Evolutionary conservation across 2,329 filamentous ascomycete genomes (phyloP).

Genomic region (Hawksworthiomyces lignivorus): DNA sequence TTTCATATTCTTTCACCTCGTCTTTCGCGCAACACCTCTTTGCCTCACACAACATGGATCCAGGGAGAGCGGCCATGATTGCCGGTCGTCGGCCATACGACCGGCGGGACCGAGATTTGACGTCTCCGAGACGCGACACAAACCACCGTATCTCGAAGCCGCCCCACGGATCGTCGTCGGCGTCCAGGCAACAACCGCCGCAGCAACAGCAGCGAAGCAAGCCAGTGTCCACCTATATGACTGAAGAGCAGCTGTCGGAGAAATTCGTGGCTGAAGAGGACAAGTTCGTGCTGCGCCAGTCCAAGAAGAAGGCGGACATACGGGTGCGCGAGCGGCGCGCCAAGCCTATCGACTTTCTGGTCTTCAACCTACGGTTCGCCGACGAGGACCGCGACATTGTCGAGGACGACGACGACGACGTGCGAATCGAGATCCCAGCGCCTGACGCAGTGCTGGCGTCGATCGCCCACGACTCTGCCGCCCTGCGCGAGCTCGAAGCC

Average conservation of each 20-base stretch:
- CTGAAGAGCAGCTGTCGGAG: constrained; percentile 68
- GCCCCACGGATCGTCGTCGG: constrained; percentile 16
- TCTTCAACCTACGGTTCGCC: constrained; percentile 82
- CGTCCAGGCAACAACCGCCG: constrained; percentile 18
- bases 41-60: constrained; percentile 43
- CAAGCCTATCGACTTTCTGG: constrained; percentile 87
- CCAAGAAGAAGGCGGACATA: constrained; percentile 96
- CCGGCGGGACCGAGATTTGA: constrained; percentile 39
- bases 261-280: constrained; percentile 93
- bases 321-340: constrained; percentile 85
- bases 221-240: constrained; percentile 31
- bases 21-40: too few relatives aligned
- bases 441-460: constrained; percentile 75
- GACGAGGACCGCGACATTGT: constrained; percentile 79
- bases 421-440: constrained; percentile 66
- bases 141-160: constrained; percentile 46
- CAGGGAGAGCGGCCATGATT: constrained; percentile 48
- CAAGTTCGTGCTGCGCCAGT: constrained; percentile 89
- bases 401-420: constrained; percentile 72
- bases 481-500: constrained; percentile 69
- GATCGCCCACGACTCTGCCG: constrained; percentile 48
- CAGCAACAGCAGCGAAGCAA: constrained; percentile 8
- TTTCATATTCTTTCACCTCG: too few relatives aligned
- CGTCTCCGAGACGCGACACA: constrained; percentile 47
- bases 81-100: constrained; percentile 35